Evolutionary conservation across 2,329 filamentous ascomycete species (phyloP).

Genomic region (Karstenula rhodostoma): DNA sequence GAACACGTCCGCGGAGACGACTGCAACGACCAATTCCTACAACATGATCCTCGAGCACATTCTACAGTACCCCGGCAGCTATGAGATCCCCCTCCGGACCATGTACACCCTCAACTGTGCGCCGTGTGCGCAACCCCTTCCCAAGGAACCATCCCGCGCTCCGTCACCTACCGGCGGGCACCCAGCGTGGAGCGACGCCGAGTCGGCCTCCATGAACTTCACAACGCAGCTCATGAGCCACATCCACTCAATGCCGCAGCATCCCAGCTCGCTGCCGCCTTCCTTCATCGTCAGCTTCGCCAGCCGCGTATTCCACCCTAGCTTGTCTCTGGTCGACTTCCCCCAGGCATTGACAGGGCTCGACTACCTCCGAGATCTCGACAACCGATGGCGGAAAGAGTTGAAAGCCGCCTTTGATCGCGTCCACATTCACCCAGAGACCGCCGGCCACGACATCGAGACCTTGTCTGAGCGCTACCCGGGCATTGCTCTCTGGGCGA

Average conservation of each 20-base stretch:
- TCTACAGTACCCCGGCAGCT: slow-evolving; percentile 67
- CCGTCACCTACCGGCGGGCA: slow-evolving; percentile 46
- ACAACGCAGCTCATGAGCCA: slow-evolving; percentile 62
- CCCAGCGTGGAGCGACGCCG: slow-evolving; percentile 44
- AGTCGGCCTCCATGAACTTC: slow-evolving; percentile 56
- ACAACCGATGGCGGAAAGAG: slow-evolving; percentile 67
- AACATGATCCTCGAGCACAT: slow-evolving; percentile 54
- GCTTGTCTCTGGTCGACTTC: slow-evolving; percentile 68
- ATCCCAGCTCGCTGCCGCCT: slow-evolving; percentile 69
- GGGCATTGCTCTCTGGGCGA: slow-evolving; percentile 64
- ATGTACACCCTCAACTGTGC: slow-evolving; percentile 73
- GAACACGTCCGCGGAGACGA: slow-evolving; percentile 48
- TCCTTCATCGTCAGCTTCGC: slow-evolving; percentile 70
- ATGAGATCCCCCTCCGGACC: slow-evolving; percentile 71
- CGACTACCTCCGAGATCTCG: slow-evolving; percentile 71
- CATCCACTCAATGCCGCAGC: slow-evolving; percentile 65
- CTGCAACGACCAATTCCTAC: slow-evolving; percentile 42
- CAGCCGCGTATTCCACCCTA: slow-evolving; percentile 64
- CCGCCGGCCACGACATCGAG: slow-evolving; percentile 56
- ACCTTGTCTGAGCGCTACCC: slow-evolving; percentile 61
- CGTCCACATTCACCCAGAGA: slow-evolving; percentile 60
- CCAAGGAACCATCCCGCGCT: slow-evolving; percentile 37
- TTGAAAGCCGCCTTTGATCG: slow-evolving; percentile 62
- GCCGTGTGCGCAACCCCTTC: slow-evolving; percentile 55
- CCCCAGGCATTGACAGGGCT: slow-evolving; percentile 70